phyloP scores from a whole-genome alignment of 179 eudicot genomes.

The Patellifolia procumbens region DNA sequence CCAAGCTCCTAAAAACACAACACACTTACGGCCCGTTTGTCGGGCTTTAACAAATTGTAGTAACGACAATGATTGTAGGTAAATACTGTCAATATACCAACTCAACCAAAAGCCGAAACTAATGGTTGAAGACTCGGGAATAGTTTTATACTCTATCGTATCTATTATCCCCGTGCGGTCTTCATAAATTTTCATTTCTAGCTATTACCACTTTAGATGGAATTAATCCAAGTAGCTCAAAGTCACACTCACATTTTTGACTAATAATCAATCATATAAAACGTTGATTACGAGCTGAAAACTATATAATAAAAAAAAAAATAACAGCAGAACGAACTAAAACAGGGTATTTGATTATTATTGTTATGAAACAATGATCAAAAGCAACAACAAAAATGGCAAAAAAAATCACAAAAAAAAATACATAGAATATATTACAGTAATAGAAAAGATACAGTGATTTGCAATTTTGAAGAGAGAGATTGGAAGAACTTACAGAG shows the following conservation, averaged over 20 bases:
- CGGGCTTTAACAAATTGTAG: background rate
- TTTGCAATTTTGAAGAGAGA: too few relatives aligned
- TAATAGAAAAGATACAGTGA: background rate
- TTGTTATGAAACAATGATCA: background rate
- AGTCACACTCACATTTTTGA: too few relatives aligned
- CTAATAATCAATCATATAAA: background rate
- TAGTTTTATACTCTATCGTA: too few relatives aligned
- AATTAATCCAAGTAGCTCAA: too few relatives aligned
- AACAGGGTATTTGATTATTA: background rate
- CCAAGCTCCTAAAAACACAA: background rate
- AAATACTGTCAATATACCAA: too few relatives aligned
- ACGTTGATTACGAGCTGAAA: background rate
- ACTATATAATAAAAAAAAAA: background rate
- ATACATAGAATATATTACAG: background rate
- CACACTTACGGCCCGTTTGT: background rate
- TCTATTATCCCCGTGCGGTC: too few relatives aligned
- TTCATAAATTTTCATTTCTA: too few relatives aligned
- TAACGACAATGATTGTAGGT: too few relatives aligned
- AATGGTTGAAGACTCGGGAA: too few relatives aligned
- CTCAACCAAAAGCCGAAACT: too few relatives aligned
- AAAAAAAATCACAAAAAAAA: background rate
- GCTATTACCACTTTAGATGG: too few relatives aligned
- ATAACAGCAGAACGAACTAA: too few relatives aligned
- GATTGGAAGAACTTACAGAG: background rate
- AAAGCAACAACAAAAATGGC: background rate